phyloP scores from a whole-genome alignment of 345 rosid genomes.

The Euphorbia tirucalli region DNA sequence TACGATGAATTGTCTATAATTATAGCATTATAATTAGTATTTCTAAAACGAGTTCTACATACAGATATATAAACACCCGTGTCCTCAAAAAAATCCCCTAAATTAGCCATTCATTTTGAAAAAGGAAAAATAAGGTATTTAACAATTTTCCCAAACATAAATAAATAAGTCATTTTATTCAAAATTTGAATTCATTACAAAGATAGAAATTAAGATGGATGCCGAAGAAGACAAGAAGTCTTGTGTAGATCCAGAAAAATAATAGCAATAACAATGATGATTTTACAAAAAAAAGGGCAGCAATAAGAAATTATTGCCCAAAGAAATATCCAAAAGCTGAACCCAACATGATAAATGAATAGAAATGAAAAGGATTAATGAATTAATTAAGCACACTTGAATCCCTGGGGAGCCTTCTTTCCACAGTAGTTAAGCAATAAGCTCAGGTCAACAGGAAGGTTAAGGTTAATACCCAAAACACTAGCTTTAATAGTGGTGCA shows the following conservation, averaged over 20 bases:
- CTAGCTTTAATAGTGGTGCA: conserved; percentile 76
- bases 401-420: not conserved
- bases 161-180: too few relatives aligned
- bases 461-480: conserved; percentile 1
- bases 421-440: conserved; percentile 5
- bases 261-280: not conserved
- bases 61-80: too few relatives aligned
- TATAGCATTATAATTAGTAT: too few relatives aligned
- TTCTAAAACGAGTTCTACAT: too few relatives aligned
- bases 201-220: too few relatives aligned
- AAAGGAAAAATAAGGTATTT: too few relatives aligned
- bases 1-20: too few relatives aligned
- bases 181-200: too few relatives aligned
- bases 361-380: not conserved
- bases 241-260: not conserved
- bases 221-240: too few relatives aligned
- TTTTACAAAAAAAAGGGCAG: not conserved
- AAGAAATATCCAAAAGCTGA: not conserved
- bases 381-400: not conserved
- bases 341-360: not conserved
- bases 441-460: not conserved
- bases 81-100: too few relatives aligned
- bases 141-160: too few relatives aligned
- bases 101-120: too few relatives aligned
- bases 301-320: not conserved